Conservation (phyloP, 139 green algal genomes). For the Trebouxia sp. region DNA sequence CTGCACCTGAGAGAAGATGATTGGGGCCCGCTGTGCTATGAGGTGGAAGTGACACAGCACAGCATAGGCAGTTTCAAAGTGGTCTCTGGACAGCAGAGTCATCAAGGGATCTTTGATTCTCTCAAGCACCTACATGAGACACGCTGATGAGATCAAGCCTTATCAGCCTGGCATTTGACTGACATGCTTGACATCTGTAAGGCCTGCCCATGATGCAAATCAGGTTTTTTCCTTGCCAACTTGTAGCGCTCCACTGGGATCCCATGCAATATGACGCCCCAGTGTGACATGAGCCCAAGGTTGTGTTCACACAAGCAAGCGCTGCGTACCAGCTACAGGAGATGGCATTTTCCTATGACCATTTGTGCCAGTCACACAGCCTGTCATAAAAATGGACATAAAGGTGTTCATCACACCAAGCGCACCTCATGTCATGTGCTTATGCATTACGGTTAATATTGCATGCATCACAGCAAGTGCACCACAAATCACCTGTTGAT, state of each 20-base stretch:
- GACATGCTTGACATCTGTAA: neutral
- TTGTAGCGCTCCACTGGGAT: no score
- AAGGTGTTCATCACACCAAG: no score
- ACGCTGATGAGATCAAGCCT: no score
- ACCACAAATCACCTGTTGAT: constrained; percentile 38
- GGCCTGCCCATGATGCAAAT: neutral
- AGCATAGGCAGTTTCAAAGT: constrained; percentile 78
- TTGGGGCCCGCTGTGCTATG: constrained; percentile 76
- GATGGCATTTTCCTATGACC: no score
- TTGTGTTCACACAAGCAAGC: no score
- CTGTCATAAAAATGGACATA: no score
- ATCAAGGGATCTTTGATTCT: constrained; percentile 89
- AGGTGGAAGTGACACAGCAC: constrained; percentile 89
- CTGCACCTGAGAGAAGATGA: constrained; percentile 65
- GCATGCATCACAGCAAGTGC: neutral
- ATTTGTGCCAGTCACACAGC: no score
- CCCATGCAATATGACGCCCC: no score
- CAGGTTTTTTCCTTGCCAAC: neutral
- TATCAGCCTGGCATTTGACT: no score
- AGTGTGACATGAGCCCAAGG: no score
- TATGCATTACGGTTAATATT: neutral
- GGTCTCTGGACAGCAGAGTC: constrained; percentile 75
- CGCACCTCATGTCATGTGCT: no score
- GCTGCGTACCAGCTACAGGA: no score
- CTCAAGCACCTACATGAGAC: constrained; percentile 85